phyloP scores from a whole-genome alignment of 805 yeast species.

The Pichia heedii region DNA sequence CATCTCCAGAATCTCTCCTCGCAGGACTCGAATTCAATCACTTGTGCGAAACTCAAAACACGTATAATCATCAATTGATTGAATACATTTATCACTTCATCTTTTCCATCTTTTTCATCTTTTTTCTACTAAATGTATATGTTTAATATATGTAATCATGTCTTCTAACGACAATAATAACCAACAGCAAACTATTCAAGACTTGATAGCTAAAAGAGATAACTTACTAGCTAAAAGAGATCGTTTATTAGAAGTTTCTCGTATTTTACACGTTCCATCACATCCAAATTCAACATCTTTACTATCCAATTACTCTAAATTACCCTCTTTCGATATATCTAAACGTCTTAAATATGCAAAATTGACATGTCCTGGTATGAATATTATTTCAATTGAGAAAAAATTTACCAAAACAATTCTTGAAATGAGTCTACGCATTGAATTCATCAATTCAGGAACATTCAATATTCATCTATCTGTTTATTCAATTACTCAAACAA shows the following conservation, averaged over 20 bases:
- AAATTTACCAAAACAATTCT: not conserved
- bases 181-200: not conserved
- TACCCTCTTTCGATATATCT: slow-evolving; percentile 24
- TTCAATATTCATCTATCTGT: not conserved
- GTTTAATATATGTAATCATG: too few relatives aligned
- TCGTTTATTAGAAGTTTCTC: not conserved
- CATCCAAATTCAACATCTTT: not conserved
- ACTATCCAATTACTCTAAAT: slow-evolving; percentile 13
- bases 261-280: not conserved
- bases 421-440: not conserved
- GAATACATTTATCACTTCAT: too few relatives aligned
- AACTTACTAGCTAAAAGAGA: not conserved
- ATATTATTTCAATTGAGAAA: not conserved
- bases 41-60: not conserved
- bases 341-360: slow-evolving; percentile 16
- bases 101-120: too few relatives aligned
- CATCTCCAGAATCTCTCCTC: not conserved
- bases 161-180: too few relatives aligned
- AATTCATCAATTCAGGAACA: not conserved
- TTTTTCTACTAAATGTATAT: too few relatives aligned
- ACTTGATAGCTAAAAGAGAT: not conserved
- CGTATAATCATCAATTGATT: too few relatives aligned
- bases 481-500: not conserved
- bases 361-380: slow-evolving; percentile 23
- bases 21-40: not conserved